Conservation (phyloP, 2,329 filamentous ascomycete species). For the Elsinoe arachidis region DNA sequence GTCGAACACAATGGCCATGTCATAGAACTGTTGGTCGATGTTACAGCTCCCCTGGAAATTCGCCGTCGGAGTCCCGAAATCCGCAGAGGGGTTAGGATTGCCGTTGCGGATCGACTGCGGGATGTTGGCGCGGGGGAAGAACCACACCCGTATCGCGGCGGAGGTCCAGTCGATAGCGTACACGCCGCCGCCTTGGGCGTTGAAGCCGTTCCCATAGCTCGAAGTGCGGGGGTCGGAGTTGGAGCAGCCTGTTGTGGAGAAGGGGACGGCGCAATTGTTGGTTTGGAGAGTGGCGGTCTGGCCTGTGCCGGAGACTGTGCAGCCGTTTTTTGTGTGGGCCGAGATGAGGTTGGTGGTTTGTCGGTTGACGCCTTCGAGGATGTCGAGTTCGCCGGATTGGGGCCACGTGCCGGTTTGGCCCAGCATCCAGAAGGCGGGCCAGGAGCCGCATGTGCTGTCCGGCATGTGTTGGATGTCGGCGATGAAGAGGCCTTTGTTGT, state of each 20-base stretch:
- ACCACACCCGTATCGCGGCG: slow-evolving; percentile 65
- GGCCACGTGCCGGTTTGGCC: slow-evolving; percentile 28
- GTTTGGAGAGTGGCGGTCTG: slow-evolving; percentile 40
- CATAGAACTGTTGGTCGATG: slow-evolving; percentile 27
- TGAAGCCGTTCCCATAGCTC: slow-evolving; percentile 42
- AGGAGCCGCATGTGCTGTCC: slow-evolving; percentile 38
- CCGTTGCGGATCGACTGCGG: slow-evolving; percentile 50
- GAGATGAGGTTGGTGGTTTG: slow-evolving; percentile 27
- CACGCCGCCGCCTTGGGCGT: slow-evolving; percentile 34
- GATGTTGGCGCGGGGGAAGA: slow-evolving; percentile 60
- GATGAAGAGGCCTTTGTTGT: slow-evolving; percentile 40
- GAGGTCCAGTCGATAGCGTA: slow-evolving; percentile 57
- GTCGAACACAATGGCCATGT: slow-evolving; percentile 56
- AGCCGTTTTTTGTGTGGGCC: slow-evolving; percentile 25
- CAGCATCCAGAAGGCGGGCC: slow-evolving; percentile 37
- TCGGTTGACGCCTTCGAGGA: slow-evolving; percentile 39
- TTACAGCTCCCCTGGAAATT: slow-evolving; percentile 37
- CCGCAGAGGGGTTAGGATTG: slow-evolving; percentile 40
- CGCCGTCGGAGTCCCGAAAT: slow-evolving; percentile 55
- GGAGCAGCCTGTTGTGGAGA: slow-evolving; percentile 33
- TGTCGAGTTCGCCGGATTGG: slow-evolving; percentile 38
- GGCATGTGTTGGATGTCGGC: slow-evolving; percentile 45
- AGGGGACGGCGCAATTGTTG: slow-evolving; percentile 43
- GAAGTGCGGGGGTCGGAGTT: slow-evolving; percentile 16
- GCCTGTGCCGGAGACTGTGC: slow-evolving; percentile 29